Percentiles rank a stretch among this genome's conserved stretches.
These are phyloP conservation scores for Tubosaeta brunneosetosa DNA, from an alignment of 768 basidiomycete species.

Conservation along the genomic window DNA sequence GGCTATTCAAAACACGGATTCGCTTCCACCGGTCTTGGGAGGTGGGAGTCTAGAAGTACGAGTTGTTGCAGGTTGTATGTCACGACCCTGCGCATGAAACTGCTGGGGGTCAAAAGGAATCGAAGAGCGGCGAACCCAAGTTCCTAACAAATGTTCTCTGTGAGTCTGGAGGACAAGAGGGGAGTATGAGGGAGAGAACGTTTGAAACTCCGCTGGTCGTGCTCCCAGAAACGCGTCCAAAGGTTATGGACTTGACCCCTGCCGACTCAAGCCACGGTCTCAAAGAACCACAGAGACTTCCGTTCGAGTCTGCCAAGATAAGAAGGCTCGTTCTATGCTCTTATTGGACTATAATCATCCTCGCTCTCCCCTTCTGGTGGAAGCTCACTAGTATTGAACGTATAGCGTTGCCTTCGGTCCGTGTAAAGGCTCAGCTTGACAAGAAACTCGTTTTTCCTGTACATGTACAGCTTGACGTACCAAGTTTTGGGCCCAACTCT, in stretches of 20 bases:
- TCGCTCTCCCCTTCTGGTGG: constrained; percentile 93
- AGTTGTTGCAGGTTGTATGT: neutral
- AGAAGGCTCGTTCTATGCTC: constrained; percentile 62
- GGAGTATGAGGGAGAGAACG: constrained; percentile 20
- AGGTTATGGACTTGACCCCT: constrained; percentile 20
- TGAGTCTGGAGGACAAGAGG: constrained; percentile 13
- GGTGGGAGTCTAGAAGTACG: constrained; percentile 3
- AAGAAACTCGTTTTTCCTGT: constrained; percentile 43
- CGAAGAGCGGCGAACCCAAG: neutral
- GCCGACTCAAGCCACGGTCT: constrained; percentile 19
- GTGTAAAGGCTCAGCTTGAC: constrained; percentile 50
- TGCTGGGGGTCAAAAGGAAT: neutral
- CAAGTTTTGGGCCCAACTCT: constrained; percentile 13
- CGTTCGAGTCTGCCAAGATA: constrained; percentile 46
- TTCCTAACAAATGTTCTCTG: constrained; percentile 10
- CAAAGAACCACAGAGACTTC: constrained; percentile 46
- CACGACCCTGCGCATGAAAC: constrained; percentile 4
- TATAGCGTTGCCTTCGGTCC: constrained; percentile 59
- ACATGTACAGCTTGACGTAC: constrained; percentile 35
- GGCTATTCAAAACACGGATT: constrained; percentile 2
- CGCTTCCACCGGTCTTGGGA: constrained; percentile 5
- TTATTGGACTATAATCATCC: constrained; percentile 74
- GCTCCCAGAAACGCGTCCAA: constrained; percentile 5
- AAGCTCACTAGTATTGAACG: constrained; percentile 85
- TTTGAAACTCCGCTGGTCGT: constrained; percentile 32